phyloP scores from a whole-genome alignment of 192 early-diverging fungal species.

The Entomortierella chlamydospora region DNA sequence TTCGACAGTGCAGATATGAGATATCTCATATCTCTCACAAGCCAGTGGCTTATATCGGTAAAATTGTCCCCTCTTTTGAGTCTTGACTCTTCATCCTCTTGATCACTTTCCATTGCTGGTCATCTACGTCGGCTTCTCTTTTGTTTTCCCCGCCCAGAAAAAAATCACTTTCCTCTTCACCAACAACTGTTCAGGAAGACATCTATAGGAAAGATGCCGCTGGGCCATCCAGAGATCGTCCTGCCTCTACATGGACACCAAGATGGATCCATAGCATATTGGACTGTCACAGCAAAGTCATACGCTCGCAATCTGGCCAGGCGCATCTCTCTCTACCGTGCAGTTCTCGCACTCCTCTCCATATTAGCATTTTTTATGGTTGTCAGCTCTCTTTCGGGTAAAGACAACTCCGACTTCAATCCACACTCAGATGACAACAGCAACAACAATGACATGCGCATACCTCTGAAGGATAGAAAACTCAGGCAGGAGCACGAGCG shows the following conservation, averaged over 20 bases:
- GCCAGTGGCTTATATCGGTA: no score
- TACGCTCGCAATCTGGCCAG: conserved; percentile 16
- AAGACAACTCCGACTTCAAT: not conserved
- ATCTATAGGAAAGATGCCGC: conserved; percentile 14
- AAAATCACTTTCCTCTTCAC: not conserved
- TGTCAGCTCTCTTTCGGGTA: not conserved
- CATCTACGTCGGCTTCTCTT: no score
- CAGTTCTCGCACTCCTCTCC: conserved; percentile 18
- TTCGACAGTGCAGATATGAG: no score
- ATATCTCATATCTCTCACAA: no score
- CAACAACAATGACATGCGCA: conserved; percentile 8
- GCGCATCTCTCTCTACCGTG: conserved; percentile 22
- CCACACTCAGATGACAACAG: not conserved
- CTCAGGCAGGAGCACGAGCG: conserved; percentile 23
- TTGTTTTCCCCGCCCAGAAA: no score
- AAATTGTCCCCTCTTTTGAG: no score
- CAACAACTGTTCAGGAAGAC: not conserved
- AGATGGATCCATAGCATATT: conserved; percentile 5
- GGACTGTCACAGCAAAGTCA: not conserved
- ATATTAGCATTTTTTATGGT: conserved; percentile 29
- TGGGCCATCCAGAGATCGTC: conserved; percentile 36
- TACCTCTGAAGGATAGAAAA: conserved; percentile 21
- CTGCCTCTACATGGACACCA: conserved; percentile 36
- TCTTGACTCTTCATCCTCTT: no score
- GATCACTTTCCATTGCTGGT: no score